phyloP scores from a whole-genome alignment of 257 asterid genomes.

The Agastache rugosa region DNA sequence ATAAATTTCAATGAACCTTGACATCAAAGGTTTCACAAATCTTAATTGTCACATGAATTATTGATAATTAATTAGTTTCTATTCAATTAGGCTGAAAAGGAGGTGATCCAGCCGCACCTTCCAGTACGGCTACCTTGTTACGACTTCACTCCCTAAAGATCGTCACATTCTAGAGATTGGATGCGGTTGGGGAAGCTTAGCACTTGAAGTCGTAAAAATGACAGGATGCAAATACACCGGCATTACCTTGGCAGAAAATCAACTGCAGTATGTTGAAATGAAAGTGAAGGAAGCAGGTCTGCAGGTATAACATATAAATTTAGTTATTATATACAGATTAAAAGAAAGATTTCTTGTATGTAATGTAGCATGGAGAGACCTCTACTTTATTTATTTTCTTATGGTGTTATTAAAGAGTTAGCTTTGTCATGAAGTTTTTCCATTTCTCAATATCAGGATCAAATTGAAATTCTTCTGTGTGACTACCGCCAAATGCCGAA shows the following conservation, averaged over 20 bases:
- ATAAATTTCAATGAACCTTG: too few relatives aligned
- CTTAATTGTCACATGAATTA: too few relatives aligned
- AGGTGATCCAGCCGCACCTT: too few relatives aligned
- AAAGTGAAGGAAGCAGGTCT: slow-evolving; percentile 68
- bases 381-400: too few relatives aligned
- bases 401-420: neutral
- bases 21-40: too few relatives aligned
- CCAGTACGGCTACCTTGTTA: too few relatives aligned
- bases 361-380: too few relatives aligned
- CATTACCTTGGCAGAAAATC: slow-evolving; percentile 66
- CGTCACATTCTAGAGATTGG: slow-evolving; percentile 76
- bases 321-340: neutral
- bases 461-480: slow-evolving; percentile 55
- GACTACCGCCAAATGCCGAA: slow-evolving; percentile 74
- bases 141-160: too few relatives aligned
- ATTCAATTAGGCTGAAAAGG: too few relatives aligned
- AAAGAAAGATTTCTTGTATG: neutral
- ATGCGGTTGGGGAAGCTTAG: slow-evolving; percentile 76
- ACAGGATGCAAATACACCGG: slow-evolving; percentile 80
- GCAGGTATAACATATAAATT: slow-evolving; percentile 50
- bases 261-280: slow-evolving; percentile 52
- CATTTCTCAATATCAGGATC: slow-evolving; percentile 47
- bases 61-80: too few relatives aligned
- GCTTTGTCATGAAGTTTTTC: neutral
- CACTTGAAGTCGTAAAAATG: slow-evolving; percentile 61